phyloP scores from a whole-genome alignment of 2,329 filamentous ascomycete genomes.

The Nemania serpens region DNA sequence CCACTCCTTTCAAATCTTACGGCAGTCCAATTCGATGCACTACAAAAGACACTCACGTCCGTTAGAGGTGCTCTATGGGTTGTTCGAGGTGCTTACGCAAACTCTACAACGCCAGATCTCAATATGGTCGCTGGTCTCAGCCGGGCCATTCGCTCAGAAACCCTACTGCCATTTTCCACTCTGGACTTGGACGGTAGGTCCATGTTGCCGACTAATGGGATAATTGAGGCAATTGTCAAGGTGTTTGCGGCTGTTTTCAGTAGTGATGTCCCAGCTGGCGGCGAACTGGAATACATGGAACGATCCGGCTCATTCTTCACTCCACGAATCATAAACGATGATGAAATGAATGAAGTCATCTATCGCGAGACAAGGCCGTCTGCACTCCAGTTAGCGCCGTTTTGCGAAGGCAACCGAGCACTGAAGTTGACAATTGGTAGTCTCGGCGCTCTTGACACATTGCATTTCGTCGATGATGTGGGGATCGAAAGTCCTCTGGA shows the following conservation, averaged over 20 bases:
- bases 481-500: conserved; percentile 38
- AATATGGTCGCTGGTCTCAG: conserved; percentile 44
- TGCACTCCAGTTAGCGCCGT: conserved; percentile 46
- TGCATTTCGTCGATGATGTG: conserved; percentile 38
- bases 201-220: conserved; percentile 28
- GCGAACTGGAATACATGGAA: conserved; percentile 51
- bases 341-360: conserved; percentile 49
- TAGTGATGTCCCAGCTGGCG: conserved; percentile 37
- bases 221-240: conserved; percentile 36
- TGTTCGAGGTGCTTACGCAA: conserved; percentile 42
- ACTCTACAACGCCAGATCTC: conserved; percentile 39
- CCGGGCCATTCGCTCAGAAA: conserved; percentile 43
- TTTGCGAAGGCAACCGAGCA: conserved; percentile 38
- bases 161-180: conserved; percentile 41
- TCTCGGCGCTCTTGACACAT: conserved; percentile 37
- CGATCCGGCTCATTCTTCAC: conserved; percentile 46
- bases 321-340: conserved; percentile 47
- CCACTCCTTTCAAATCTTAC: conserved; percentile 49
- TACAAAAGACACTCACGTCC: conserved; percentile 38
- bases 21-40: conserved; percentile 43
- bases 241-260: conserved; percentile 47
- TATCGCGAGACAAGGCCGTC: conserved; percentile 48
- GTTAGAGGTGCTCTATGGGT: conserved; percentile 45
- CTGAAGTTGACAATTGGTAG: conserved; percentile 38
- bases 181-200: conserved; percentile 40